phyloP scores from a whole-genome alignment of 345 rosid species.

The Cardamine resedifolia region DNA sequence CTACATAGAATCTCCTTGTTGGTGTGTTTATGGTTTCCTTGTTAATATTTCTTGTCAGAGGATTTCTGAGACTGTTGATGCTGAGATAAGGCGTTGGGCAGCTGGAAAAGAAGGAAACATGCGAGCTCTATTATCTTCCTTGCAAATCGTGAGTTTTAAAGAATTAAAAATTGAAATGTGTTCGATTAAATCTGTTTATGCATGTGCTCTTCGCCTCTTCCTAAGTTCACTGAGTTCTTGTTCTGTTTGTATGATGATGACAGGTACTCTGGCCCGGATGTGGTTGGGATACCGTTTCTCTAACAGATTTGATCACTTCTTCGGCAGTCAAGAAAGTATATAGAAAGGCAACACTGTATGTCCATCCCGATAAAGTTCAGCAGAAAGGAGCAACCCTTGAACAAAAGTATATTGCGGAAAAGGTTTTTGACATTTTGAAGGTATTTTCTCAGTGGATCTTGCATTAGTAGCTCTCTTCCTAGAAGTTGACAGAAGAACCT shows the following conservation, averaged over 20 bases:
- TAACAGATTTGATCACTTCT: conserved; percentile 88
- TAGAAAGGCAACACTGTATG: conserved; percentile 72
- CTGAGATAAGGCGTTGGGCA: conserved; percentile 77
- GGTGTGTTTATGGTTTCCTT: background rate
- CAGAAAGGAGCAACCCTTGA: conserved; percentile 90
- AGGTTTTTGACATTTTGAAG: conserved; percentile 95
- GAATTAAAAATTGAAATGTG: background rate
- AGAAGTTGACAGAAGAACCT: background rate
- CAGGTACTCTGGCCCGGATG: conserved; percentile 96
- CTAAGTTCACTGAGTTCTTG: background rate
- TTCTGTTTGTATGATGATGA: conserved; percentile 20
- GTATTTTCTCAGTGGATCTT: conserved; percentile 39
- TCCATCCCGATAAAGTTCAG: conserved; percentile 99
- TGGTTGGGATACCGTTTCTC: conserved; percentile 77
- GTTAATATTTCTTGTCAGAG: conserved; percentile 52
- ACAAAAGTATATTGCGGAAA: conserved; percentile 89
- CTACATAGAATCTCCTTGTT: conserved; percentile 14
- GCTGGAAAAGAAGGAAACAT: conserved; percentile 90
- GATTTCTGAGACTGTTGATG: conserved; percentile 71
- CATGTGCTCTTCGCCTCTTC: conserved; percentile 1
- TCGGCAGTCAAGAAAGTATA: conserved; percentile 83
- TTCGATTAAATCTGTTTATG: background rate
- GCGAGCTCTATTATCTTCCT: conserved; percentile 84
- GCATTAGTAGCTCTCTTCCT: conserved; percentile 18
- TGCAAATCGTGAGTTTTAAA: conserved; percentile 62